Evolutionary conservation across 148 eudicot genomes (phyloP), one percentile per base, ranked within the genome.

Genomic region (Drosera capensis): DNA sequence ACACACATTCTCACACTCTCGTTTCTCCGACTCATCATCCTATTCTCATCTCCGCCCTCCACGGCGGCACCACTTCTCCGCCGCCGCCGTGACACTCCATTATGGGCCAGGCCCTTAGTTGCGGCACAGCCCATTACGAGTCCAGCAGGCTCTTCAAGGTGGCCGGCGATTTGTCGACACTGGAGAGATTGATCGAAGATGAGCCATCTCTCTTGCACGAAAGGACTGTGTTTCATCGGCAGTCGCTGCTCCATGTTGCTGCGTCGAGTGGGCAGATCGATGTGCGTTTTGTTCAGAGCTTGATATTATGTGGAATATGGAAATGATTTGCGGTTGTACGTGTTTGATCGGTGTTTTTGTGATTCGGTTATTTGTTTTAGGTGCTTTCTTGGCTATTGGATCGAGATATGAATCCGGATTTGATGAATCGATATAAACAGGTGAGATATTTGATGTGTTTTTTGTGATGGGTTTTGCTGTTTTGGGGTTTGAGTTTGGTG

Each of bases 261-360:
- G 95, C 99, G 63, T 67, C 93, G 30, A 55, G 70, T 81, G 99
- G 82, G 49, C 99, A 71, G 71, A 85, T 81, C 88, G 68, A 90
- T 64, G 95, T 85, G 56, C 43, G 85, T 56, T 57, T 60, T 35
- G 23, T 14, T n/a, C n/a, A n/a, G n/a, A n/a, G 16, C 45, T 41
- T 21, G 8, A 3, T 14, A 24, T n/a, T 23, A 12, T 26, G 14
- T 1, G 14, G 0, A 28, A 13, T 36, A 21, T 34, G 16, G 12
- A 0, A 25, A 6, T 34, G 8, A 14, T 23, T 14, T 0, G n/a
- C 14, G 37, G 25, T 45, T 16, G 17, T 3, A n/a, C 20, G 37
- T 16, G 36, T 18, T 37, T 14, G 24, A 53, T 46, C 38, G 7
- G 30, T 21, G 7, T 19, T 34, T 58, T 45, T 14, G 7, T 59